Conservation (phyloP, 208 protist genomes). For the Tetramitus jugosus region DNA sequence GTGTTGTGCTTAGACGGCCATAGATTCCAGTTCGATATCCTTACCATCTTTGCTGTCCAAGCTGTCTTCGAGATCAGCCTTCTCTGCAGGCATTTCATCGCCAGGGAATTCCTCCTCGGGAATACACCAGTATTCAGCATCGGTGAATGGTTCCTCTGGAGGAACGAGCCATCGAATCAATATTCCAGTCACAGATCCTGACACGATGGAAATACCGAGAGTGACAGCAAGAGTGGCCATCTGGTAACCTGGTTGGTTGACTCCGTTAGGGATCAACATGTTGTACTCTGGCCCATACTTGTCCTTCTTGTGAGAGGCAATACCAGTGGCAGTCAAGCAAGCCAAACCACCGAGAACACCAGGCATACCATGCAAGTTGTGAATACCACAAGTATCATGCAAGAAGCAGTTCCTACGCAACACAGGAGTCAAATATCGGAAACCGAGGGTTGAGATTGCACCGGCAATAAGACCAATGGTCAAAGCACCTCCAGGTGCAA, state of each 20-base stretch:
- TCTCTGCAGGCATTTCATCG: too few relatives aligned
- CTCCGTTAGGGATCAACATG: background rate
- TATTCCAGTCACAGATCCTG: background rate
- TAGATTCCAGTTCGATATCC: too few relatives aligned
- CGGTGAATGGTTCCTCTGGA: background rate
- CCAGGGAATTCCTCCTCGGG: too few relatives aligned
- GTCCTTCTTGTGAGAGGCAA: too few relatives aligned
- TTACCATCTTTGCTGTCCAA: too few relatives aligned
- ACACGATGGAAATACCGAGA: background rate
- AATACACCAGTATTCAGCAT: background rate
- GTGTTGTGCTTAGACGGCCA: too few relatives aligned
- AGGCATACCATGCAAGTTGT: constrained; percentile 43
- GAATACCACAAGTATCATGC: constrained; percentile 61
- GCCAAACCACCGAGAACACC: constrained; percentile 35
- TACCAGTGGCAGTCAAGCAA: constrained; percentile 28
- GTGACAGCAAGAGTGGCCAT: background rate
- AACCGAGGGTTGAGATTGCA: constrained; percentile 43
- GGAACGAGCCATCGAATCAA: background rate
- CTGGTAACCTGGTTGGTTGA: background rate
- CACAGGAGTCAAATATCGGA: constrained; percentile 39
- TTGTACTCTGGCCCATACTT: background rate
- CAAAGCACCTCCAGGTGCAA: constrained; percentile 44
- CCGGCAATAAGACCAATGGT: constrained; percentile 49
- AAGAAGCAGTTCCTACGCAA: constrained; percentile 38
- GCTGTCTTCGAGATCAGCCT: too few relatives aligned